Percentiles rank a stretch among this genome's conserved stretches.
Evolutionary conservation across 139 green algal species (phyloP).

Genomic region (Eudorina sp.): DNA sequence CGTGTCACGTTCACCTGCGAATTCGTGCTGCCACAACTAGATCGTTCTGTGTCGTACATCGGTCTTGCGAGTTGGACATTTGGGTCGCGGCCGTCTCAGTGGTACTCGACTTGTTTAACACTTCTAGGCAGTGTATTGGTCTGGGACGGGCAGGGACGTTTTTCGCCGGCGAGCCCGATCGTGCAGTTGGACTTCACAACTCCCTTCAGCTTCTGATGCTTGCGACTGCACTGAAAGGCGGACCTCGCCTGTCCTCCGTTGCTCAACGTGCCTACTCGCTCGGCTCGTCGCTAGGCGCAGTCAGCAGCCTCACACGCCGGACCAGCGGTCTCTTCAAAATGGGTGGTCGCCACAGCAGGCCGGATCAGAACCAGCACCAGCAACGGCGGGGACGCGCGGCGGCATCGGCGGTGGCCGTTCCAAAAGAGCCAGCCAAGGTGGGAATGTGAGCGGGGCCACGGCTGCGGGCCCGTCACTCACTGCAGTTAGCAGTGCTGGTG

Average conservation of each 20-base stretch:
- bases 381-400: neutral
- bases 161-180: too few species aligned
- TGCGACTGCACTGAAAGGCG: neutral
- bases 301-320: neutral
- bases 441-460: neutral
- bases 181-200: too few species aligned
- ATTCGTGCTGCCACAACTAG: too few species aligned
- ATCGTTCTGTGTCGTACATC: too few species aligned
- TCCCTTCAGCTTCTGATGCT: neutral
- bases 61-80: too few species aligned
- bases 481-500: neutral
- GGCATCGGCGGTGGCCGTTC: neutral
- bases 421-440: constrained; percentile 20
- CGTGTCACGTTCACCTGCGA: too few species aligned
- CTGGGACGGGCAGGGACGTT: too few species aligned
- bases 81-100: too few species aligned
- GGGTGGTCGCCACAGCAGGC: constrained; percentile 19
- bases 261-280: neutral
- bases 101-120: too few species aligned
- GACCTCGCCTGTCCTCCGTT: neutral
- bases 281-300: neutral
- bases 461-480: neutral
- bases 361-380: neutral
- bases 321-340: neutral
- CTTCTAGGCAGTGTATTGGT: too few species aligned